Evolutionary conservation across 2,329 filamentous ascomycete species (phyloP).

Genomic region (Stemphylium beticola): DNA sequence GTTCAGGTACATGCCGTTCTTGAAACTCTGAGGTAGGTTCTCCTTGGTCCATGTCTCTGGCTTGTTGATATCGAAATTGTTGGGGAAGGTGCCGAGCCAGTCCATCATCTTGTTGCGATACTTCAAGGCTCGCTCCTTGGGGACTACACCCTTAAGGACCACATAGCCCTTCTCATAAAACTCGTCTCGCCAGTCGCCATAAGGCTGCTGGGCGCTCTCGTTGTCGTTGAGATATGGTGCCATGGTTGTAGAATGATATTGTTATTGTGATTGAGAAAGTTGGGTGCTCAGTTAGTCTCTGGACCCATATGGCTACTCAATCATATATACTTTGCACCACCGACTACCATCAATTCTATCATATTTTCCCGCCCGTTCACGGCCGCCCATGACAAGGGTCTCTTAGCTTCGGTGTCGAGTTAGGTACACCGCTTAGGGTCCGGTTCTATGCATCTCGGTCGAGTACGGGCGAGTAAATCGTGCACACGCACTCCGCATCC

Average conservation of each 20-base stretch:
- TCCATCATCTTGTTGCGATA: slow-evolving; percentile 40
- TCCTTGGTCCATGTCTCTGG: slow-evolving; percentile 52
- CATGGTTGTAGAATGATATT: neutral
- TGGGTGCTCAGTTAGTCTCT: neutral
- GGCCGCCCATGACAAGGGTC: slow-evolving; percentile 3
- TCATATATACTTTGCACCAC: neutral
- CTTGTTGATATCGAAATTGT: slow-evolving; percentile 41
- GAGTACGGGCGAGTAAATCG: slow-evolving; percentile 7
- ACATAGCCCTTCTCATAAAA: slow-evolving; percentile 38
- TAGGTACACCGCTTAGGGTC: neutral
- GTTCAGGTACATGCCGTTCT: slow-evolving; percentile 48
- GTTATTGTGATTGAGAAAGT: neutral
- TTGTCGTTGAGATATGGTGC: slow-evolving; percentile 8
- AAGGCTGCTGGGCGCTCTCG: slow-evolving; percentile 4
- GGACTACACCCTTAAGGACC: slow-evolving; percentile 34
- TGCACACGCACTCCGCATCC: neutral
- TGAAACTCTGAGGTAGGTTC: slow-evolving; percentile 47
- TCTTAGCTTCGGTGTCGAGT: slow-evolving; percentile 1
- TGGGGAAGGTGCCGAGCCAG: slow-evolving; percentile 39
- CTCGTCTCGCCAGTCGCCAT: slow-evolving; percentile 42
- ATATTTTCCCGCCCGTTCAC: slow-evolving; percentile 11
- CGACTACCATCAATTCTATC: neutral
- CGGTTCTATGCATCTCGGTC: slow-evolving; percentile 4
- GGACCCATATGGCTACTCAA: too few species aligned
- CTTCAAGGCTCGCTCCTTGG: slow-evolving; percentile 30